A percentile compares a stretch with the other conserved stretches of the same genome.
Conservation (phyloP, 805 yeast species). For the Jamesozyma jinghongensis region DNA sequence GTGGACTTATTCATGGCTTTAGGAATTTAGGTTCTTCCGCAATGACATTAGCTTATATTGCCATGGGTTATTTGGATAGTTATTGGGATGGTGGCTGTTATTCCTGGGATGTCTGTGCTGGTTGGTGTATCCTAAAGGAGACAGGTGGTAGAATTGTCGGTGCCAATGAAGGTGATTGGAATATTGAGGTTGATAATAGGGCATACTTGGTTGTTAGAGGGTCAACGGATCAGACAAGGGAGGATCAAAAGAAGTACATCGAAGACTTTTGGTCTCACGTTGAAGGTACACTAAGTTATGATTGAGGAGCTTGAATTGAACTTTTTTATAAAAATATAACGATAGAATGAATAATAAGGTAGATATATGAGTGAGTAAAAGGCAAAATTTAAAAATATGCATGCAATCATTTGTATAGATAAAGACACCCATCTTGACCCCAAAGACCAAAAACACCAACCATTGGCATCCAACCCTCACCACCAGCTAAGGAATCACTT, state of each 20-base stretch:
- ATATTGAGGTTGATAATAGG: slow-evolving; percentile 43
- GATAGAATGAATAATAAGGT: not conserved
- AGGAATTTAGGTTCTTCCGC: slow-evolving; percentile 60
- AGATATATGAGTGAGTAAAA: no score
- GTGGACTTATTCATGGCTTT: slow-evolving; percentile 76
- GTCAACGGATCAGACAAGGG: slow-evolving; percentile 22
- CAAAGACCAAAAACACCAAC: slow-evolving; percentile 46
- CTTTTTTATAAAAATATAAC: not conserved
- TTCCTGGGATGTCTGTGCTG: slow-evolving; percentile 67
- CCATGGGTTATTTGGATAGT: slow-evolving; percentile 50
- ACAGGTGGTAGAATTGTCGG: slow-evolving; percentile 53
- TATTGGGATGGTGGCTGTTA: slow-evolving; percentile 67
- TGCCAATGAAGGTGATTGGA: slow-evolving; percentile 43
- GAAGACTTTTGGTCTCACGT: slow-evolving; percentile 45
- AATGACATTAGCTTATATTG: slow-evolving; percentile 49
- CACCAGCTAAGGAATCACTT: slow-evolving; percentile 32
- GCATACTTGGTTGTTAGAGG: slow-evolving; percentile 49
- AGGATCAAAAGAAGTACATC: slow-evolving; percentile 38
- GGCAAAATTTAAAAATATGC: not conserved
- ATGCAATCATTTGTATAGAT: slow-evolving; percentile 29
- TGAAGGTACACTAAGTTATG: slow-evolving; percentile 39
- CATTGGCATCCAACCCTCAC: slow-evolving; percentile 46
- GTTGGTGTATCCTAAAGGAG: slow-evolving; percentile 53
- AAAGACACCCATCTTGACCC: slow-evolving; percentile 69
- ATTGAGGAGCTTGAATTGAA: slow-evolving; percentile 6